Conservation (phyloP, 2,329 filamentous ascomycete genomes). For the Pseudogymnoascus sp. region DNA sequence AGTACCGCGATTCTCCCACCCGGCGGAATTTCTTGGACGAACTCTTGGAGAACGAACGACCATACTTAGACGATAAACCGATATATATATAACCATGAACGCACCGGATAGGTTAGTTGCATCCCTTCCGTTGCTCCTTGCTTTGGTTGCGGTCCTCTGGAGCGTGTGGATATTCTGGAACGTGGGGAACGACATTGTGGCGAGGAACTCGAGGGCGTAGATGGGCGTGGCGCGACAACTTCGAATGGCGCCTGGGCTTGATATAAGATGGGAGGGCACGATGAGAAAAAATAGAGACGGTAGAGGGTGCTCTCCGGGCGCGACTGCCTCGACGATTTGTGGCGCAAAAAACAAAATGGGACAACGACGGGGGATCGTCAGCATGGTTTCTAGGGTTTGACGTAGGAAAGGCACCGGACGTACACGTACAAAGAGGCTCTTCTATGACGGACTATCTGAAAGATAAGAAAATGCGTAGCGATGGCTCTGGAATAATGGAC, state of each 20-base stretch:
- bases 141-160: conserved; percentile 11
- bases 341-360: neutral
- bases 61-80: neutral
- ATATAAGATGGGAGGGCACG: neutral
- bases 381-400: neutral
- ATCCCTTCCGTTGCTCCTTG: conserved; percentile 9
- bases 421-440: neutral
- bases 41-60: neutral
- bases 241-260: neutral
- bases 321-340: neutral
- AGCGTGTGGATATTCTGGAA: conserved; percentile 6
- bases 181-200: neutral
- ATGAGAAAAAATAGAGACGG: neutral
- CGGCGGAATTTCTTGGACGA: neutral
- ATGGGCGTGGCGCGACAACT: neutral
- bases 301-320: neutral
- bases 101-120: conserved; percentile 41
- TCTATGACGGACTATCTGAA: neutral
- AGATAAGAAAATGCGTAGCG: neutral
- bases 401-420: neutral
- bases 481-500: neutral
- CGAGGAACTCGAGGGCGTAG: neutral
- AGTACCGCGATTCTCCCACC: neutral
- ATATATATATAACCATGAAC: conserved; percentile 35
- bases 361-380: neutral